phyloP scores from a whole-genome alignment of 225 moss, liverwort and hornwort genomes.

The Marchantia polymorpha region DNA sequence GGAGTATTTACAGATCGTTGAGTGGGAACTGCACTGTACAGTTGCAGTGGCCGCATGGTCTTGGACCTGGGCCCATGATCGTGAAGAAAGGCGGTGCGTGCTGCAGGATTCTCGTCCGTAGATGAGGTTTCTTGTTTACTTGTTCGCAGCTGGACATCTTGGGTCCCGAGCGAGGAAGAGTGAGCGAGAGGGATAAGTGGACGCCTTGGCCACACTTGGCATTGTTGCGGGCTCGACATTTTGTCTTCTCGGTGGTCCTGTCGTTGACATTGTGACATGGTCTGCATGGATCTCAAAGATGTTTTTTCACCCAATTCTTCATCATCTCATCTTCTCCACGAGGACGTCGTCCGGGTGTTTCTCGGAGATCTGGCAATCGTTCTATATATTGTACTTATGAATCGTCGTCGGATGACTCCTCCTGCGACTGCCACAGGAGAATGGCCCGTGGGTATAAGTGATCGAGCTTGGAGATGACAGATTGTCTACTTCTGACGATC shows the following conservation, averaged over 20 bases:
- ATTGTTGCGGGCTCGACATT: background rate
- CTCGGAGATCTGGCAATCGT: background rate
- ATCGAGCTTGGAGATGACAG: background rate
- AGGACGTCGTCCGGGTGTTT: background rate
- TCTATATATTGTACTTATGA: background rate
- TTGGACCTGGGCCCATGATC: background rate
- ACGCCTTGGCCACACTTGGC: background rate
- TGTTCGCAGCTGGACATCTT: background rate
- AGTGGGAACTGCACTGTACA: background rate
- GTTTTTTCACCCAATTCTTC: background rate
- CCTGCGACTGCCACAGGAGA: background rate
- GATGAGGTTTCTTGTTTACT: background rate
- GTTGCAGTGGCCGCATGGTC: background rate
- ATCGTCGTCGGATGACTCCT: background rate
- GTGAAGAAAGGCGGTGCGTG: background rate
- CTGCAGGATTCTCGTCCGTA: background rate
- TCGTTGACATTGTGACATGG: background rate
- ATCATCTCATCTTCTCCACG: background rate
- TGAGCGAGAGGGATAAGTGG: too few relatives aligned
- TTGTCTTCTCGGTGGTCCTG: background rate
- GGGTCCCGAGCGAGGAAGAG: background rate
- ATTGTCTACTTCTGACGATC: background rate
- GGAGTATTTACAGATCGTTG: background rate
- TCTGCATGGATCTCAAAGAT: background rate
- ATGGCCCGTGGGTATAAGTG: background rate